Percentiles rank a stretch among this genome's conserved stretches.
Evolutionary conservation across 148 eudicot species (phyloP).

Genomic region (Limonium bicolor): DNA sequence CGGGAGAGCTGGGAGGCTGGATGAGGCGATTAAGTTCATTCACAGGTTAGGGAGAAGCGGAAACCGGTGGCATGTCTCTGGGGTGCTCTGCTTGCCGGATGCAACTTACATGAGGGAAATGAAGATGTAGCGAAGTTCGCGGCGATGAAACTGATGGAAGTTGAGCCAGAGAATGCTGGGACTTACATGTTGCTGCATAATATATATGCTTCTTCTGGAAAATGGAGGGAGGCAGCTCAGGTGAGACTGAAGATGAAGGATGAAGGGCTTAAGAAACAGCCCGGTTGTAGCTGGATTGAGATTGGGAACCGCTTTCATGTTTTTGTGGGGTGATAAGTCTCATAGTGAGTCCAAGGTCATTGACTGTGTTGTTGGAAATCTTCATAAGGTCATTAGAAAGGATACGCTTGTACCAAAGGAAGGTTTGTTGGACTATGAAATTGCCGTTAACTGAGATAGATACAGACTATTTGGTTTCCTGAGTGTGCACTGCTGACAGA

Average conservation of each 20-base stretch:
- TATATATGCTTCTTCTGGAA: constrained; percentile 9
- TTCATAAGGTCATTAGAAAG: constrained; percentile 10
- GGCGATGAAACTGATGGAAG: constrained; percentile 1
- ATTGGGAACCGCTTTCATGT: constrained; percentile 9
- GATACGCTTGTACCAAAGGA: neutral
- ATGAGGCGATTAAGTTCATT: constrained; percentile 21
- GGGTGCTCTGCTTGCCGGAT: constrained; percentile 4
- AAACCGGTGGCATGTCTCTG: constrained; percentile 4
- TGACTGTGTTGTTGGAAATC: constrained; percentile 3
- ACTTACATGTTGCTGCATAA: constrained; percentile 7
- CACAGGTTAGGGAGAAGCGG: constrained; percentile 1
- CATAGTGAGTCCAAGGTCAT: constrained; percentile 2
- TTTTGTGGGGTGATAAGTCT: constrained; percentile 10
- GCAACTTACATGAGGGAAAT: constrained; percentile 4
- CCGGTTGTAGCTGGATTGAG: constrained; percentile 10
- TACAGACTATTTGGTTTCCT: too few species aligned
- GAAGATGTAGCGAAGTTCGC: neutral
- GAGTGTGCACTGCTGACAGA: too few species aligned
- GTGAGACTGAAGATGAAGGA: constrained; percentile 10
- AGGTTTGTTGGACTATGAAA: too few species aligned
- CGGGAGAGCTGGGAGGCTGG: constrained; percentile 22
- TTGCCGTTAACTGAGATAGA: too few species aligned
- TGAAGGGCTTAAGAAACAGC: constrained; percentile 7
- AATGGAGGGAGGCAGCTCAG: constrained; percentile 9
- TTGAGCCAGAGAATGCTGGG: constrained; percentile 7